Evolutionary conservation across 2,329 filamentous ascomycete genomes (phyloP).

Genomic region (Claviceps arundinis): DNA sequence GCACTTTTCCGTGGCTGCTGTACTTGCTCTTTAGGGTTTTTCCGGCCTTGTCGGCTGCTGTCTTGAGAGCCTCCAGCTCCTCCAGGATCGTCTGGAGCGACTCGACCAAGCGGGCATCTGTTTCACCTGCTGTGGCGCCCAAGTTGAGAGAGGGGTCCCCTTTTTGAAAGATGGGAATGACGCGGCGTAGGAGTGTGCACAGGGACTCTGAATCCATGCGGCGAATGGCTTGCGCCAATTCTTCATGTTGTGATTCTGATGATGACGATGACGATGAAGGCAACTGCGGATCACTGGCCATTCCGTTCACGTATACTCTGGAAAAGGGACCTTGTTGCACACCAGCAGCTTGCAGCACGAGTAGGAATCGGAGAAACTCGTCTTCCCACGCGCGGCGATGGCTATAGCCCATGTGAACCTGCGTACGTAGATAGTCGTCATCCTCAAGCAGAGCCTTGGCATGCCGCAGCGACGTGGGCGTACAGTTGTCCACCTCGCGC

Average conservation of each 20-base stretch:
- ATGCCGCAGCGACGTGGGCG: constrained; percentile 29
- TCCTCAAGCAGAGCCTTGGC: constrained; percentile 42
- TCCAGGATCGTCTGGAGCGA: constrained; percentile 28
- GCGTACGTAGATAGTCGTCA: constrained; percentile 38
- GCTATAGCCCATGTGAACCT: constrained; percentile 22
- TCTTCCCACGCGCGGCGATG: constrained; percentile 22
- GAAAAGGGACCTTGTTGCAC: constrained; percentile 30
- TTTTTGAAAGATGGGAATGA: constrained; percentile 17
- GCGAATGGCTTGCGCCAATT: constrained; percentile 44
- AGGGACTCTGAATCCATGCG: constrained; percentile 32
- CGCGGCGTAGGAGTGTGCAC: constrained; percentile 12
- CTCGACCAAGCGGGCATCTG: constrained; percentile 18
- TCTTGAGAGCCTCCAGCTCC: constrained; percentile 33
- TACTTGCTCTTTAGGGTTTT: constrained; percentile 59
- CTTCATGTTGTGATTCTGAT: constrained; percentile 27
- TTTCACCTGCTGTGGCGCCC: constrained; percentile 16
- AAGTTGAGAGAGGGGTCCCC: constrained; percentile 26
- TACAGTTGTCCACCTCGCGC: constrained; percentile 27
- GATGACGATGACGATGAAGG: constrained; percentile 13
- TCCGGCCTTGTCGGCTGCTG: constrained; percentile 29
- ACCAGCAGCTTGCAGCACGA: constrained; percentile 28
- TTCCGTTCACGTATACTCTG: constrained; percentile 46
- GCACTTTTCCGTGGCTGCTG: constrained; percentile 53
- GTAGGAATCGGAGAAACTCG: constrained; percentile 35
- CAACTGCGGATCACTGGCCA: constrained; percentile 40